Percentiles rank a stretch among this genome's conserved stretches.
phyloP scores from a whole-genome alignment of 2,329 filamentous ascomycete genomes.

The Escovopsis weberi region DNA sequence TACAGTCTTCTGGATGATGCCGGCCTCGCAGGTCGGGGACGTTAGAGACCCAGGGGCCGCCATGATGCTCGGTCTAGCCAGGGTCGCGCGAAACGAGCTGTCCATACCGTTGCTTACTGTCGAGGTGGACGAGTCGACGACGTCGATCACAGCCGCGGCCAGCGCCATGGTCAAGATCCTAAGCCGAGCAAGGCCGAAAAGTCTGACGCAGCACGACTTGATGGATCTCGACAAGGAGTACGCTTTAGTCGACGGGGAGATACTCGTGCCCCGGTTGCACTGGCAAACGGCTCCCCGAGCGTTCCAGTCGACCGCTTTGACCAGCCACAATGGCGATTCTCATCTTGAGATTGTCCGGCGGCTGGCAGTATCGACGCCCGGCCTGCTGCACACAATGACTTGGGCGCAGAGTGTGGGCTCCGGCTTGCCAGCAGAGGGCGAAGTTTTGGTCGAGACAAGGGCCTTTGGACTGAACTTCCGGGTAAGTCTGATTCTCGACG shows the following conservation, averaged over 20 bases:
- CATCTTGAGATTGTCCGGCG: not conserved
- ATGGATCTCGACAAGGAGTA: conserved; percentile 6
- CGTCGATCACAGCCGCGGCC: not conserved
- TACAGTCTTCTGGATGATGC: conserved; percentile 2
- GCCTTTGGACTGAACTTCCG: conserved; percentile 13
- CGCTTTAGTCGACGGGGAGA: not conserved
- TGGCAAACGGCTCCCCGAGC: conserved; percentile 4
- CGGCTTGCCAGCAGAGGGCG: not conserved
- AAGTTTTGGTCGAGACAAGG: conserved; percentile 8
- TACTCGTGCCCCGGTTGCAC: conserved; percentile 4
- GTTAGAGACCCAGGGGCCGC: conserved; percentile 1
- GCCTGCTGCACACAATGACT: conserved; percentile 3
- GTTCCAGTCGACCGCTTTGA: not conserved
- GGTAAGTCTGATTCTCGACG: conserved; percentile 2
- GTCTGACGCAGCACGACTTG: not conserved
- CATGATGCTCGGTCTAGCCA: conserved; percentile 3
- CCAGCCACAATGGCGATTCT: no score
- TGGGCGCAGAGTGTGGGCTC: not conserved
- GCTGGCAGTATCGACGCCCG: not conserved
- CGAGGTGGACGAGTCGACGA: conserved; percentile 2
- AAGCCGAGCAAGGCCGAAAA: not conserved
- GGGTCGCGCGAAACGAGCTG: conserved; percentile 3
- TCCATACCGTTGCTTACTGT: conserved; percentile 3
- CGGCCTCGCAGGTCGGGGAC: conserved; percentile 1
- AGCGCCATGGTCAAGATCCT: not conserved